Evolutionary conservation across 2,329 filamentous ascomycete species (phyloP), one percentile per base, ranked within the genome.

Genomic region (Botryotinia globosa): DNA sequence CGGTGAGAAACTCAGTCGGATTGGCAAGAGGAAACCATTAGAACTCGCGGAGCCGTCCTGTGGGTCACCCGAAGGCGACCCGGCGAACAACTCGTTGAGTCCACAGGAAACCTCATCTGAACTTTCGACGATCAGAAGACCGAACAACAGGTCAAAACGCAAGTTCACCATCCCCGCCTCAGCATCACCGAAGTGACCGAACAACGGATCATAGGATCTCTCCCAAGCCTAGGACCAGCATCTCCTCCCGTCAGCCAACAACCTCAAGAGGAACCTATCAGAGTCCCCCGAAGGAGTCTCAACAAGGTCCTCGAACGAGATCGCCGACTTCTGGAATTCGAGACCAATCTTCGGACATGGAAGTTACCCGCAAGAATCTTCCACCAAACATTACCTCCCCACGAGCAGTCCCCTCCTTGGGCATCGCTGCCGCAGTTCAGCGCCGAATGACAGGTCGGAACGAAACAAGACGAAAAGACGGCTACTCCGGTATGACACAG

Each of bases 111-210:
- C 65, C 48, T 68, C 65, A 44, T 58, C 65, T 68, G 48, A 16
- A 44, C 65, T n/a, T 56, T 68, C 37, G 65, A 32, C 37, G 10
- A 56, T 18, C 34, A 58, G 48, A 68, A 68, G 65, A 68, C 48
- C 51, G 65, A 68, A 44, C 65, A 68, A 56, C 65, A 68, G 65
- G 65, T 68, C 37, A 68, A 64, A 54, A 56, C 48, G 65, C 65
- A 68, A 68, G 65, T 68, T 68, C 65, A 68, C 48, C 65, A 56
- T 68, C 65, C 65, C 48, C 65, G 65, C 48, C 65, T 68, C 65
- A 68, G 65, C 48, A 68, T 68, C 65, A 68, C 34, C 65, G 18
- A 68, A 32, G 48, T 68, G 65, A 68, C 48, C 37, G 65, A 68
- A 68, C 48, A 68, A 68, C 65, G 48, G 48, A 68, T 68, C 65